Percentiles rank a stretch among this genome's conserved stretches.
Conservation (phyloP, 352 stramenopile species). For the Blastocystis sp. region DNA sequence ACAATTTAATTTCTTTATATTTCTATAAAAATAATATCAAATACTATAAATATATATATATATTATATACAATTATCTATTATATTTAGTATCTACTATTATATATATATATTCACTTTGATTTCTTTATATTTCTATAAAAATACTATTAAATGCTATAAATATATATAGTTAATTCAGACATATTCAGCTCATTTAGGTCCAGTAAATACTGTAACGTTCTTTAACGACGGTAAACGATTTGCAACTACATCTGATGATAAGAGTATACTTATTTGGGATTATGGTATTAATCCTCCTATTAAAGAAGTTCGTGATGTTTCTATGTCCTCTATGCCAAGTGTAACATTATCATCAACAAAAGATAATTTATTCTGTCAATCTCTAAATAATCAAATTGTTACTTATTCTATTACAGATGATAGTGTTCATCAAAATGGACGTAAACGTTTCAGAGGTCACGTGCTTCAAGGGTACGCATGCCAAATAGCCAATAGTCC, state of each 20-base stretch:
- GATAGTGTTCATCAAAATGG: constrained; percentile 54
- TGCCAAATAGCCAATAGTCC: constrained; percentile 79
- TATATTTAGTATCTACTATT: too few relatives aligned
- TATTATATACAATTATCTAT: too few relatives aligned
- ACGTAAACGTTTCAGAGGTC: constrained; percentile 65
- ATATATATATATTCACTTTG: too few relatives aligned
- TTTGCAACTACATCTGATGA: constrained; percentile 82
- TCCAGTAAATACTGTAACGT: constrained; percentile 89
- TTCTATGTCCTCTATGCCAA: constrained; percentile 93
- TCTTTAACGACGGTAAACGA: constrained; percentile 79
- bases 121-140: too few relatives aligned
- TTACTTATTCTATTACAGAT: constrained; percentile 77
- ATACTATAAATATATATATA: too few relatives aligned
- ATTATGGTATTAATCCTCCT: constrained; percentile 80
- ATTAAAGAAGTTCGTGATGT: constrained; percentile 98
- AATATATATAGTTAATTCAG: too few relatives aligned
- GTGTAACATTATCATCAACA: constrained; percentile 72
- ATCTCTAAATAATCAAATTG: constrained; percentile 91
- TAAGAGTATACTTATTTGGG: constrained; percentile 92
- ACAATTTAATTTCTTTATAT: too few relatives aligned
- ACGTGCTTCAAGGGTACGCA: constrained; percentile 78
- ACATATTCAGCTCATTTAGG: too few relatives aligned
- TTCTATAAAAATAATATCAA: too few relatives aligned
- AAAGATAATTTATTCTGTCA: constrained; percentile 74
- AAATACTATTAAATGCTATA: too few relatives aligned